Percentiles rank a stretch among this genome's conserved stretches.
These are phyloP conservation scores for Claviceps pusilla DNA, from an alignment of 2,329 filamentous ascomycete genomes.

Conservation along the genomic window DNA sequence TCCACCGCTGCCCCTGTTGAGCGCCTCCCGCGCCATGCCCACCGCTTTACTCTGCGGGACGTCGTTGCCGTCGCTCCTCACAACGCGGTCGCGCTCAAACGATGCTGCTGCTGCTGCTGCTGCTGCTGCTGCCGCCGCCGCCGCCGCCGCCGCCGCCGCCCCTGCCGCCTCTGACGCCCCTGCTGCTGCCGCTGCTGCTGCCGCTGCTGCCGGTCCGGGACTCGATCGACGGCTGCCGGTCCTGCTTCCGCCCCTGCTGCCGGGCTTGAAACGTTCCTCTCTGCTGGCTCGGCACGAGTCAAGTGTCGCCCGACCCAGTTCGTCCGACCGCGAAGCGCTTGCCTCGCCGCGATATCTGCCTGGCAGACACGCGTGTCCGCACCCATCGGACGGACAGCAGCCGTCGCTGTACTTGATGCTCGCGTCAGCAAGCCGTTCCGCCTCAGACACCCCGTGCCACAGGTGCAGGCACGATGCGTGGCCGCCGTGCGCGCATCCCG, in stretches of 20 bases:
- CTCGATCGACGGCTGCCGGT: constrained; percentile 8
- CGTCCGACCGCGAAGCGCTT: constrained; percentile 31
- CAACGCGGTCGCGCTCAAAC: constrained; percentile 8
- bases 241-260: constrained; percentile 7
- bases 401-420: constrained; percentile 32
- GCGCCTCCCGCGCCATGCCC: constrained; percentile 40
- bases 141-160: too few relatives aligned
- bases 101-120: constrained; percentile 6
- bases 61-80: constrained; percentile 35
- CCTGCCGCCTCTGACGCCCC: too few relatives aligned
- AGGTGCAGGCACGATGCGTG: constrained; percentile 43
- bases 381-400: constrained; percentile 50
- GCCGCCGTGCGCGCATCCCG: constrained; percentile 46
- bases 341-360: constrained; percentile 38
- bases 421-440: constrained; percentile 8
- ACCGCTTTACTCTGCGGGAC: constrained; percentile 46
- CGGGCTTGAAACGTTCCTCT: constrained; percentile 12
- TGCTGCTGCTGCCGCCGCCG: constrained; percentile 4
- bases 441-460: constrained; percentile 35
- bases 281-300: constrained; percentile 19
- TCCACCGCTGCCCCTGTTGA: constrained; percentile 21
- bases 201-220: constrained; percentile 4
- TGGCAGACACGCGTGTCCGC: constrained; percentile 47
- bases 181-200: not conserved
- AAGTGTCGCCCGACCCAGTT: constrained; percentile 32